These are phyloP conservation scores for Kodamaea alishanica DNA, from an alignment of 1,139 yeast species.

Conservation along the genomic window DNA sequence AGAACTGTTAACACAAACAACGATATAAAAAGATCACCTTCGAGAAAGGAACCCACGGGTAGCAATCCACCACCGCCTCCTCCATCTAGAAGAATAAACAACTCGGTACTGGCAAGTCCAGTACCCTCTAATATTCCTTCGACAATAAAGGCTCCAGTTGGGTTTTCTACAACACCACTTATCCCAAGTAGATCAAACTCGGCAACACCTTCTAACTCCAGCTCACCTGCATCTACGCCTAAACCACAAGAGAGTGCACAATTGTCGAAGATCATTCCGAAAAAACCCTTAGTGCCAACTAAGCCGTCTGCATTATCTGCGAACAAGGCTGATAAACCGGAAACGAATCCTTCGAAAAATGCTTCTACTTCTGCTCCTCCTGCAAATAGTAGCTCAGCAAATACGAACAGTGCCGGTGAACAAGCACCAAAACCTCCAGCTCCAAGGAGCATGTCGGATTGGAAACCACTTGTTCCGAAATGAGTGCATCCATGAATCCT, in stretches of 20 bases:
- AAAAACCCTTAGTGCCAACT: conserved; percentile 35
- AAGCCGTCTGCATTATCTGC: conserved; percentile 31
- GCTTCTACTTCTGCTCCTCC: not conserved
- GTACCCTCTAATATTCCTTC: conserved; percentile 5
- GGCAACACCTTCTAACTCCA: conserved; percentile 21
- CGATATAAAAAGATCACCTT: conserved; percentile 8
- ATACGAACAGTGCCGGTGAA: conserved; percentile 8
- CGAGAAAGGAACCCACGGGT: conserved; percentile 20
- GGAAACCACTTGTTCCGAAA: conserved; percentile 57
- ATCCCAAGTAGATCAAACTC: conserved; percentile 37
- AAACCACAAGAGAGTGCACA: conserved; percentile 3
- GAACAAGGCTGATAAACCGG: conserved; percentile 14
- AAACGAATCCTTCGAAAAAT: not conserved
- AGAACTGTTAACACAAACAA: conserved; percentile 12
- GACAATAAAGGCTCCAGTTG: conserved; percentile 23
- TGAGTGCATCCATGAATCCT: conserved; percentile 10
- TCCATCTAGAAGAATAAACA: conserved; percentile 17
- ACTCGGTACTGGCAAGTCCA: conserved; percentile 12
- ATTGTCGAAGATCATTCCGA: conserved; percentile 4
- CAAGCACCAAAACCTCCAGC: conserved; percentile 15
- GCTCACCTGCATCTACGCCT: conserved; percentile 14
- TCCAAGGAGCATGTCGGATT: conserved; percentile 39
- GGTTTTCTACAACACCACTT: conserved; percentile 39
- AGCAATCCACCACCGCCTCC: conserved; percentile 29
- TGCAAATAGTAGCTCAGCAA: conserved; percentile 1